Evolutionary conservation across 176 grass and related monocot species (phyloP).

Genomic region (Oryza officinalis): DNA sequence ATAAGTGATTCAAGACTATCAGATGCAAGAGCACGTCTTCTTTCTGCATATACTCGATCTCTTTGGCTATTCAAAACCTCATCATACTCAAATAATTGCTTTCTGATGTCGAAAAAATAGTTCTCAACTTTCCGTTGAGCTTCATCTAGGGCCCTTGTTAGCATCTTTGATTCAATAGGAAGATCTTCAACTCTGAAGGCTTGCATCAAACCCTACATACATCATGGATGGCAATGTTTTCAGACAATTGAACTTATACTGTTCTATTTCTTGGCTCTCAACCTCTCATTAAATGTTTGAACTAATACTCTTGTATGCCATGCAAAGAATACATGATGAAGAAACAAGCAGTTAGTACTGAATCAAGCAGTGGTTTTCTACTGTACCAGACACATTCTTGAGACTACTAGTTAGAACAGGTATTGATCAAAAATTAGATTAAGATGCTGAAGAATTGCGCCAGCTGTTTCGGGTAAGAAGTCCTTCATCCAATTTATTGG

Average conservation of each 20-base stretch:
- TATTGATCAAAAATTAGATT: neutral
- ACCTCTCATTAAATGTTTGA: neutral
- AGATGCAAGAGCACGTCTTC: conserved; percentile 82
- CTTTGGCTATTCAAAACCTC: conserved; percentile 98
- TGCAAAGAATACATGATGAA: neutral
- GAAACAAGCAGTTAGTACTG: neutral
- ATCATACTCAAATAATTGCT: conserved; percentile 96
- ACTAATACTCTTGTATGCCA: neutral
- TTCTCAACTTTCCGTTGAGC: conserved; percentile 98
- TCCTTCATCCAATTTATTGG: neutral
- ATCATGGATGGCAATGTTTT: conserved; percentile 5
- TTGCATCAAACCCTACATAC: conserved; percentile 79
- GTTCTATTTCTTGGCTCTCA: neutral
- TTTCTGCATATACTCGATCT: conserved; percentile 93
- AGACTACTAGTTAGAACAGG: conserved; percentile 17
- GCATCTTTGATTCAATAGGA: conserved; percentile 98
- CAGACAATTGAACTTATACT: conserved; percentile 25
- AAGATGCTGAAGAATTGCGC: neutral
- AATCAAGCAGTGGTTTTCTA: neutral
- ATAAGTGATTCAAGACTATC: conserved; percentile 86
- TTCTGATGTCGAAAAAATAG: conserved; percentile 98
- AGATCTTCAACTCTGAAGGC: conserved; percentile 97
- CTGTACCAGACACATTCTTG: neutral
- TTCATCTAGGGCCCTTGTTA: conserved; percentile 96
- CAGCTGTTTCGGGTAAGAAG: conserved; percentile 7